Evolutionary conservation across 148 eudicot genomes (phyloP).

Genomic region (Arbutus unedo): DNA sequence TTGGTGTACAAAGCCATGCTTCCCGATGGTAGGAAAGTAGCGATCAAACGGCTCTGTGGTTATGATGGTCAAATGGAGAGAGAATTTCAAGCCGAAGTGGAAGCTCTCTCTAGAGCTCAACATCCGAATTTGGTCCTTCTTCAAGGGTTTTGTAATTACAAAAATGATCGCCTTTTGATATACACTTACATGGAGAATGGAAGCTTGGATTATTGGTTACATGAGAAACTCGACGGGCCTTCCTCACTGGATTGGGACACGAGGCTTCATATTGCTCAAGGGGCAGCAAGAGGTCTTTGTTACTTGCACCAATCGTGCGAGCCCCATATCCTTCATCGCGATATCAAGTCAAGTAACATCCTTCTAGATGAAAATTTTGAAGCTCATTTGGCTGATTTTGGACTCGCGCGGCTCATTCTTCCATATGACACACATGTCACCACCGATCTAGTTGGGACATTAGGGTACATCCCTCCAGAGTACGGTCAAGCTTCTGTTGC

Average conservation of each 20-base stretch:
- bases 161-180: slow-evolving; percentile 39
- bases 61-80: slow-evolving; percentile 46
- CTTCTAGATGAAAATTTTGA: slow-evolving; percentile 44
- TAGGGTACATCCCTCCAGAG: slow-evolving; percentile 58
- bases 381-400: slow-evolving; percentile 58
- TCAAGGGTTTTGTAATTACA: slow-evolving; percentile 42
- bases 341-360: slow-evolving; percentile 54
- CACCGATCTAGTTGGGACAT: slow-evolving; percentile 54
- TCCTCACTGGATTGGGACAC: slow-evolving; percentile 39
- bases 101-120: slow-evolving; percentile 46
- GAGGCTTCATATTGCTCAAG: slow-evolving; percentile 39
- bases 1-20: slow-evolving; percentile 44
- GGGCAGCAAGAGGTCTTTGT: slow-evolving; percentile 43
- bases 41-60: slow-evolving; percentile 49
- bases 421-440: slow-evolving; percentile 49
- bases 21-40: slow-evolving; percentile 38
- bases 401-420: slow-evolving; percentile 46
- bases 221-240: slow-evolving; percentile 47
- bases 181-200: slow-evolving; percentile 56
- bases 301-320: slow-evolving; percentile 49
- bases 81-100: slow-evolving; percentile 52
- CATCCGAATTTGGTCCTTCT: slow-evolving; percentile 49
- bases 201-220: slow-evolving; percentile 56
- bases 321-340: slow-evolving; percentile 50
- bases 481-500: slow-evolving; percentile 54